Base-by-base conservation (phyloP, 2,329 filamentous ascomycete species). In the Botryotinia narcissicola region DNA sequence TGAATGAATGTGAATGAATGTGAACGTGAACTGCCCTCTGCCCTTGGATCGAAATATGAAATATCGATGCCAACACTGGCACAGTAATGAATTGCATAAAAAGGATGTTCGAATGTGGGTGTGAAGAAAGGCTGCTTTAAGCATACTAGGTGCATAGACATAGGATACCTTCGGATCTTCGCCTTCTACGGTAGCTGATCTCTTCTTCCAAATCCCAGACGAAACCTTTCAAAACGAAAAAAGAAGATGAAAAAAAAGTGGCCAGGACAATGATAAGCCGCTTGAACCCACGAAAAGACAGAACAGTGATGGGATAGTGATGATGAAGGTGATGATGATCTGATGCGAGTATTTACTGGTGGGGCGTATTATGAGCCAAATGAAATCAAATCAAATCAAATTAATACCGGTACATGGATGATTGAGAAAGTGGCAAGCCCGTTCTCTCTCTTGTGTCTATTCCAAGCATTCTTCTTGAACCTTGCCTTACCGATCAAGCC, bases 401-500 rank as follows among this genome's bases (percentile, higher is more conserved):
- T 48, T 10, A 25, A 48, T 25, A 48, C 46, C 48, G 22, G 10
- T 51, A 51, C 48, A 51, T 66, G 18, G 40, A 37, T 67, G 8
- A 2, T 10, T 16, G 42, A 35, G 4, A 63, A 10, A 44, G 61
- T 44, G 60, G 60, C 60, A 32, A 61, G 32, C 32, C 32, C 18
- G n/a, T 35, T 37, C 32, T 2, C 37, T 25, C 35, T 20, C 59
- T 40, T 22, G 22, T 40, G 35, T 61, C 59, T 25, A 40, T 61
- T 61, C 44, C 35, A 54, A 54, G 48, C 60, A 72, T 59, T 62
- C 60, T 66, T 72, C 60, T 72, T 44, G 46, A 64, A 64, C 62
- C 70, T 44, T 72, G 60, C 70, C 8, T 66, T 72, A 59, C 70
- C 70, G 61, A 72, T 66, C 70, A 72, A 70, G 59, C 70, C 48